These are phyloP conservation scores for Chlorella variabilis DNA, from an alignment of 163 green algal species.

Conservation along the genomic window DNA sequence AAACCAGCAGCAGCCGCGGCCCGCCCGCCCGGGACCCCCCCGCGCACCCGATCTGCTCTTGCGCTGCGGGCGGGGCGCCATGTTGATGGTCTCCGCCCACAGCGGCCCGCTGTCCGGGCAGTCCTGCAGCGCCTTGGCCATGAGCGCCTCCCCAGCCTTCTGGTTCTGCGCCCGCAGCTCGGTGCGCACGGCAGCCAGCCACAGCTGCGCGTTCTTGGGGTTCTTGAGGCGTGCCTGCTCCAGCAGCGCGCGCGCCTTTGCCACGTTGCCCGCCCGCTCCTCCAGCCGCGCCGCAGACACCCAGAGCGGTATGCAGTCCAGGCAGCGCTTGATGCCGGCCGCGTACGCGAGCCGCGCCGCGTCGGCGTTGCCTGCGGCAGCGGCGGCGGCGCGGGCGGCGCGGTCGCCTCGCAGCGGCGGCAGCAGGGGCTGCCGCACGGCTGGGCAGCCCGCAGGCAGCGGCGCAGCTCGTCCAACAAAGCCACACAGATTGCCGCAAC, in stretches of 20 bases:
- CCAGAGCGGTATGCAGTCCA: slow-evolving; percentile 85
- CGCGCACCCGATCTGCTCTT: slow-evolving; percentile 71
- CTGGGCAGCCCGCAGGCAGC: too few relatives aligned
- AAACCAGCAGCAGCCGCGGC: too few relatives aligned
- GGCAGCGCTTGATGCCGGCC: slow-evolving; percentile 75
- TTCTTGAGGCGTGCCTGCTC: slow-evolving; percentile 74
- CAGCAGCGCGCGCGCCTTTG: slow-evolving; percentile 67
- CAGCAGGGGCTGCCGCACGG: too few relatives aligned
- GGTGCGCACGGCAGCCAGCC: slow-evolving; percentile 85
- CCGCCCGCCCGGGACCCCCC: too few relatives aligned
- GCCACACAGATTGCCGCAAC: too few relatives aligned
- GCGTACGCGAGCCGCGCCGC: slow-evolving; percentile 66
- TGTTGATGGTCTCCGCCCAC: slow-evolving; percentile 87
- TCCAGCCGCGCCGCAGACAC: slow-evolving; percentile 72
- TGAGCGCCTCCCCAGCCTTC: slow-evolving; percentile 81
- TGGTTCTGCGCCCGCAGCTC: slow-evolving; percentile 78
- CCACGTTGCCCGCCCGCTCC: slow-evolving; percentile 65
- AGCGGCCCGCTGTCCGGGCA: slow-evolving; percentile 79
- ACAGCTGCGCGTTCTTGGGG: slow-evolving; percentile 79
- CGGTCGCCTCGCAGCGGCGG: too few relatives aligned
- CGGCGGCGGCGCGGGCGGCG: background rate
- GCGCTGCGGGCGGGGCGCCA: slow-evolving; percentile 87
- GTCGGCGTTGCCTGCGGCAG: slow-evolving; percentile 38
- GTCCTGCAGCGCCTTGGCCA: slow-evolving; percentile 91
- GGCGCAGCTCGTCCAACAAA: too few relatives aligned